Conservation (phyloP, 345 rosid genomes). For the Boechera divaricarpa region DNA sequence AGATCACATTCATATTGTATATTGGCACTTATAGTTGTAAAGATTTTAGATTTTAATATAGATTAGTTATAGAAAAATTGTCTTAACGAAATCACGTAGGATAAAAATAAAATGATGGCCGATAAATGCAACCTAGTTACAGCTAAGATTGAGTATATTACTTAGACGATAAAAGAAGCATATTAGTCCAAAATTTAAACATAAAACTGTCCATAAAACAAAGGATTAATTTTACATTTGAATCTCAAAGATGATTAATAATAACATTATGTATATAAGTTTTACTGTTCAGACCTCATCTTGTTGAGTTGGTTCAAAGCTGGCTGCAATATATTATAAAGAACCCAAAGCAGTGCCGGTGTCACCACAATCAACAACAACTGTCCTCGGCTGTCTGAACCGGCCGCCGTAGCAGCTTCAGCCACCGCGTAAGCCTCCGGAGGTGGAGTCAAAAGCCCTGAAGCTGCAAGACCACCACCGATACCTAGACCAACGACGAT, state of each 20-base stretch:
- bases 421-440: slow-evolving; percentile 62
- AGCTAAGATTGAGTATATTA: slow-evolving; percentile 2
- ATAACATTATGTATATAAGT: slow-evolving; percentile 7
- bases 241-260: slow-evolving; percentile 30
- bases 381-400: slow-evolving; percentile 75
- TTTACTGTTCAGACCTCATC: slow-evolving; percentile 67
- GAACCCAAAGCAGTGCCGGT: slow-evolving; percentile 94
- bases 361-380: slow-evolving; percentile 80
- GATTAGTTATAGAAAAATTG: background rate
- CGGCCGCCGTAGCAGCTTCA: slow-evolving; percentile 47
- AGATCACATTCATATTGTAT: background rate
- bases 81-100: background rate
- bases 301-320: slow-evolving; percentile 92
- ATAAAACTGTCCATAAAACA: slow-evolving; percentile 44
- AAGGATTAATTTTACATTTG: slow-evolving; percentile 43
- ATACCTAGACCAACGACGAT: slow-evolving; percentile 74
- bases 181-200: slow-evolving; percentile 29
- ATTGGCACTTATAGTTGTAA: background rate
- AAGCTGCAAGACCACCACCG: slow-evolving; percentile 70
- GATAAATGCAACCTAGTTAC: background rate
- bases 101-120: background rate
- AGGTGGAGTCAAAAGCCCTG: slow-evolving; percentile 53
- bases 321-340: slow-evolving; percentile 89
- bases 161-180: background rate
- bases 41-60: background rate